phyloP scores from a whole-genome alignment of 164 flowering plant species.

The Houttuynia cordata region DNA sequence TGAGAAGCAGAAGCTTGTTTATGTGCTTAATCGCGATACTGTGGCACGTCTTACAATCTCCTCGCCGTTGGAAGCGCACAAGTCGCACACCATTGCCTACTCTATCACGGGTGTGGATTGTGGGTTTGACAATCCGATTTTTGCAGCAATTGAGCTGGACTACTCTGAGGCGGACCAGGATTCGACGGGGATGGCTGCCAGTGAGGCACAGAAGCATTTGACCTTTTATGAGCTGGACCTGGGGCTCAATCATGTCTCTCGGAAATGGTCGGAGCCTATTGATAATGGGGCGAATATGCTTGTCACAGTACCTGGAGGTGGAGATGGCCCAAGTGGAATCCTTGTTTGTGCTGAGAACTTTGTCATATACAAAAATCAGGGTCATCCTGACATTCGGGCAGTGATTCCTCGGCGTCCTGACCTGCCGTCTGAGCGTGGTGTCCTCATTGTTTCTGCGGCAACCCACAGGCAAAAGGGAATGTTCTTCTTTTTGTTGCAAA shows the following conservation, averaged over 20 bases:
- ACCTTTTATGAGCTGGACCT: conserved; percentile 94
- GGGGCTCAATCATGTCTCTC: conserved; percentile 89
- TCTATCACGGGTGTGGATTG: conserved; percentile 88
- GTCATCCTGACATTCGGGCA: conserved; percentile 82
- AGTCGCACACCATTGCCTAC: conserved; percentile 72
- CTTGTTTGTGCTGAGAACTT: conserved; percentile 97
- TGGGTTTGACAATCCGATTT: conserved; percentile 92
- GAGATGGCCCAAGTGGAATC: conserved; percentile 96
- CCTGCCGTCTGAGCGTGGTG: conserved; percentile 93
- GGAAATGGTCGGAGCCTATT: conserved; percentile 93
- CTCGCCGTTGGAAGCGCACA: conserved; percentile 90
- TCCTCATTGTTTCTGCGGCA: conserved; percentile 82
- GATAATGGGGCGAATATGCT: conserved; percentile 97
- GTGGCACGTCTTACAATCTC: conserved; percentile 89
- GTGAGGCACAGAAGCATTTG: conserved; percentile 88
- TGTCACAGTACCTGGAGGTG: conserved; percentile 96
- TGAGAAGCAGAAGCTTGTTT: conserved; percentile 96
- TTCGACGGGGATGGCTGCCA: conserved; percentile 79
- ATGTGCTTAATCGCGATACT: conserved; percentile 89
- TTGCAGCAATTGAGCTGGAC: conserved; percentile 96
- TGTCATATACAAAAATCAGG: conserved; percentile 95
- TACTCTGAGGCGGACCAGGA: conserved; percentile 96
- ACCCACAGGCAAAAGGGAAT: conserved; percentile 74
- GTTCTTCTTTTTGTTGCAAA: conserved; percentile 92
- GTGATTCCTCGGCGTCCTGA: conserved; percentile 90